Evolutionary conservation across 768 basidiomycete genomes (phyloP), one percentile per base, ranked within the genome.

Genomic region (Lactarius sp.): DNA sequence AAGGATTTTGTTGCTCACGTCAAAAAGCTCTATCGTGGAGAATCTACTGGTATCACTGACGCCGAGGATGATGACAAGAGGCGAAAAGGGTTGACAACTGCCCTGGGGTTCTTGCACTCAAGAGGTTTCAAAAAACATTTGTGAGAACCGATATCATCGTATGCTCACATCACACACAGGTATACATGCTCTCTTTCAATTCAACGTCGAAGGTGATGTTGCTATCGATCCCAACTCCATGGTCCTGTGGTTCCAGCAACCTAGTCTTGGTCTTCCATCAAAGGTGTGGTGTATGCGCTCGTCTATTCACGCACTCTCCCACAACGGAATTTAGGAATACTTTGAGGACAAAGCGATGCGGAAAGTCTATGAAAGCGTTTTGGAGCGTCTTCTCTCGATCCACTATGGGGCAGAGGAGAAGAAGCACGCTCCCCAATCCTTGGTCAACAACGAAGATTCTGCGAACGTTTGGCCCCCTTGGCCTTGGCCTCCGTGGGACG

Each of bases 401-500:
- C 75, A 94, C 4, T 81, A 82, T 41, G 77, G 82, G 18, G 78
- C 81, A 18, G 68, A 78, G 5, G 81, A 84, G 52, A 74, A 77
- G 18, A 72, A 75, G 16, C 58, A 56, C 27, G 36, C 6, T 34
- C 4, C 39, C 36, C 52, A 50, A 50, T 20, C 41, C 65, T 75
- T 42, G 20, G 63, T 49, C 52, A 60, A 55, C 54, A 60, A 80
- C 59, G 77, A 77, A 54, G 78, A 78, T 65, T 75, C 68, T 8
- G 71, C 59, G 68, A 79, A 76, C 52, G 77, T 83, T 34, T 90
- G 87, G 88, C 90, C 89, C 49, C 87, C 87, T 44, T 86, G 88
- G 87, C 86, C 88, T 16, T 88, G 88, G 88, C 88, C 90, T 70
- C 92, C 93, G 6, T 94, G 90, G 89, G 86, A 81, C 49, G 85